Base-by-base conservation (phyloP, 495 filamentous ascomycete species). In the Penicillium steckii region DNA sequence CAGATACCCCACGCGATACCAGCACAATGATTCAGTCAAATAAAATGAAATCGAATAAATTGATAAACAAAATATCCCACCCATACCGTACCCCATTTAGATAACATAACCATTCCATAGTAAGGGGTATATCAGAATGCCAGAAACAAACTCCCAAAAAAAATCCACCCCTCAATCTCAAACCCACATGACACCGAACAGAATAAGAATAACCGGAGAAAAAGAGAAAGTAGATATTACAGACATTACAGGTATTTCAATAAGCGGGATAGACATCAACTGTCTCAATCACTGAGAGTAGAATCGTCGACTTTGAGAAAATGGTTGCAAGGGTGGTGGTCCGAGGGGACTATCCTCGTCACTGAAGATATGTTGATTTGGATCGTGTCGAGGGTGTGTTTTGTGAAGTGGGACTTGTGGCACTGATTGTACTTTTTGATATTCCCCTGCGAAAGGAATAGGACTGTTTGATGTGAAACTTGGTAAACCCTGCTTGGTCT, bases 391-490 rank as follows among this genome's bases (percentile, higher is more conserved):
- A 15, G 26, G 27, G 10, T 23, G 17, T n/a, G 9, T 22, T 3
- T 3, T 13, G 3, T 38, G 35, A 7, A 38, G n/a, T 9, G 42
- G 42, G 19, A 18, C 6, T 24, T 44, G 15, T 22, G 48, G 17
- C 29, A n/a, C 15, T 4, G 42, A 13, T 17, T 44, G 22, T n/a
- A 13, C 10, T 17, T 27, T 13, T n/a, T 25, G 22, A 6, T 29
- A 13, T 23, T 44, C 44, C 30, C 67, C 52, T 0, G 69, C 70
- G 63, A 84, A 83, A 4, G 71, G 74, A 35, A 83, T 84, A 1
- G 71, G 67, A 3, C 73, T 72, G 23, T 62, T 80, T 0, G 78
- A 69, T 29, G 78, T 78, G 41, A 83, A 79, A 8, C 78, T 65
- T 8, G 81, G 81, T 8, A 84, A 59, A 9, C 74, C 74, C 24